These are phyloP conservation scores for Pisolithus tinctorius DNA, from an alignment of 768 basidiomycete genomes.

Conservation along the genomic window DNA sequence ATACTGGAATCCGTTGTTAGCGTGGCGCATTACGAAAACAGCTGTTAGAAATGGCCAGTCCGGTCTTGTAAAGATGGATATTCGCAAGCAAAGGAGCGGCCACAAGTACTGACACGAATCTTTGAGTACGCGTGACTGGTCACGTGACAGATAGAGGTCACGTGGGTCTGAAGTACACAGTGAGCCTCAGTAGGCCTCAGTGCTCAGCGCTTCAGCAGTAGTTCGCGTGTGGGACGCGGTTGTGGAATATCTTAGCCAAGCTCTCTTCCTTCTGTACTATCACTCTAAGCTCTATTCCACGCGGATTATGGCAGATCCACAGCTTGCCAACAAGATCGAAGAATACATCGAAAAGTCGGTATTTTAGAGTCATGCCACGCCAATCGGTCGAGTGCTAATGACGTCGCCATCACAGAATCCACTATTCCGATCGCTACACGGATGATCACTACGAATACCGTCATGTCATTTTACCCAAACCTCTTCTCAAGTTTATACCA, in stretches of 20 bases:
- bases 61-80: no score
- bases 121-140: no score
- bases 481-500: conserved; percentile 88
- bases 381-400: conserved; percentile 6
- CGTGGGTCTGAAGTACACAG: no score
- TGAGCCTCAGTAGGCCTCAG: no score
- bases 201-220: no score
- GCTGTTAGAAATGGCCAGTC: not conserved
- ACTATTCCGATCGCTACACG: conserved; percentile 87
- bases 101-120: no score
- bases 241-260: no score
- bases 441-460: conserved; percentile 94
- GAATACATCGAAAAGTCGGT: conserved; percentile 75
- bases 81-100: no score
- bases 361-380: conserved; percentile 3
- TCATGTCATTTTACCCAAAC: conserved; percentile 95
- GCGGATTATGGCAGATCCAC: conserved; percentile 23
- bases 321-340: conserved; percentile 49
- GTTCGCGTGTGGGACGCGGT: no score
- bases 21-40: not conserved
- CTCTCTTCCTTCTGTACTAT: not conserved
- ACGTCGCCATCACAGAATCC: conserved; percentile 47
- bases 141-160: no score
- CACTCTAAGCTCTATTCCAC: conserved; percentile 1
- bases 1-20: not conserved